phyloP scores from a whole-genome alignment of 2,329 filamentous ascomycete genomes.

The Trichoderma koningiopsis region DNA sequence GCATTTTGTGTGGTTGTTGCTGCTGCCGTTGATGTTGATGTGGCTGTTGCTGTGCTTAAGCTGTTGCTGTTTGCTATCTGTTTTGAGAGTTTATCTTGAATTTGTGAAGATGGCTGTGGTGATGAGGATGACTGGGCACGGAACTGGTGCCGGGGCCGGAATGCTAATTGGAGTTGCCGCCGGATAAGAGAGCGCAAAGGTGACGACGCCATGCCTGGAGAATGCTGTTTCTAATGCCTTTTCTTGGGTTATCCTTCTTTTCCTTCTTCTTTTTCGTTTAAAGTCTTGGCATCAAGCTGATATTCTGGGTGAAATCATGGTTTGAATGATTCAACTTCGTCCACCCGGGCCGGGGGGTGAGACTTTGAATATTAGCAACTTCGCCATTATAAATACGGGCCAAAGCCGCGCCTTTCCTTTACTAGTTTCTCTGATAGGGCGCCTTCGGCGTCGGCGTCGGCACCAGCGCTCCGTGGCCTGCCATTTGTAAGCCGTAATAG shows the following conservation, averaged over 20 bases:
- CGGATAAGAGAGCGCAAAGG: constrained; percentile 15
- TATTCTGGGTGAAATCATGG: neutral
- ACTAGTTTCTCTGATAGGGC: constrained; percentile 1
- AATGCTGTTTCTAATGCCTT: neutral
- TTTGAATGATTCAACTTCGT: neutral
- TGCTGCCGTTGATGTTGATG: neutral
- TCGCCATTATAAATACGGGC: neutral
- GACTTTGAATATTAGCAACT: neutral
- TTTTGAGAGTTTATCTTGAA: neutral
- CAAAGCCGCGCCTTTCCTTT: neutral
- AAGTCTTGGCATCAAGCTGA: neutral
- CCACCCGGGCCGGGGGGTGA: neutral
- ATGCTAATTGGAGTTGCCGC: constrained; percentile 16
- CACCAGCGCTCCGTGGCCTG: neutral
- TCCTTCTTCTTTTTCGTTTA: neutral
- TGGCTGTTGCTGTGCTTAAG: neutral
- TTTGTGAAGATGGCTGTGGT: constrained; percentile 5
- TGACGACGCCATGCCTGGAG: constrained; percentile 8
- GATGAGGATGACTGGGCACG: constrained; percentile 22
- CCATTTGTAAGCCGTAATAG: constrained; percentile 23
- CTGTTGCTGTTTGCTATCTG: neutral
- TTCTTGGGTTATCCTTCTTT: neutral
- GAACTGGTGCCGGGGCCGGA: constrained; percentile 9
- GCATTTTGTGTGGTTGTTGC: neutral
- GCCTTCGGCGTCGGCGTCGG: constrained; percentile 8